Conservation (phyloP, 2,329 filamentous ascomycete species). For the Stagonosporopsis cucurbitacearum region DNA sequence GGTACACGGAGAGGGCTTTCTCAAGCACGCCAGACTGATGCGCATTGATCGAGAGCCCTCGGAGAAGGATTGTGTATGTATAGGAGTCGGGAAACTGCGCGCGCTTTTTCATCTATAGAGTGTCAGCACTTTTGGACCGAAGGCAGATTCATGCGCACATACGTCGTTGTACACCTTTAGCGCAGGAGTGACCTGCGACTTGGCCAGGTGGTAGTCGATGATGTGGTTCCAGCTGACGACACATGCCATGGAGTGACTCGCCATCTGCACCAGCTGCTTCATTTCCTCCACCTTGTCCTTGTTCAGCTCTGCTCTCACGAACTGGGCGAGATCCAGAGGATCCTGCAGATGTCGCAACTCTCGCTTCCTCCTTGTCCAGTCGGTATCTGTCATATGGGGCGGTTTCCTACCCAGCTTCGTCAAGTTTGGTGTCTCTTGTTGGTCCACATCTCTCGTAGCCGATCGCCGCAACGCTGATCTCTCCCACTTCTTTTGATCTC, state of each 20-base stretch:
- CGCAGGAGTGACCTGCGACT: slow-evolving; percentile 67
- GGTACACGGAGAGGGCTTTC: slow-evolving; percentile 77
- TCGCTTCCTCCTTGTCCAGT: slow-evolving; percentile 53
- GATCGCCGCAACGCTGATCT: slow-evolving; percentile 25
- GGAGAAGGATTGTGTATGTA: slow-evolving; percentile 85
- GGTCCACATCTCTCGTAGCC: slow-evolving; percentile 5
- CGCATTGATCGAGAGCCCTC: slow-evolving; percentile 70
- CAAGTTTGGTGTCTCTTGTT: slow-evolving; percentile 25
- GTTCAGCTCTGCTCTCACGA: slow-evolving; percentile 67
- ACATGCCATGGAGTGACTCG: slow-evolving; percentile 69
- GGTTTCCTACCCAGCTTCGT: slow-evolving; percentile 38
- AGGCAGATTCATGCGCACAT: slow-evolving; percentile 26
- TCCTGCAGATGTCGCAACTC: slow-evolving; percentile 72
- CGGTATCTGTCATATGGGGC: slow-evolving; percentile 28
- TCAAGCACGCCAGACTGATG: slow-evolving; percentile 66
- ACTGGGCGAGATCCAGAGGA: slow-evolving; percentile 73
- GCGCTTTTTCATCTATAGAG: slow-evolving; percentile 86
- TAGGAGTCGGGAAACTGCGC: slow-evolving; percentile 78
- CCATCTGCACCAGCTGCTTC: slow-evolving; percentile 69
- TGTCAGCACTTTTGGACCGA: slow-evolving; percentile 20
- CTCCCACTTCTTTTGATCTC: slow-evolving; percentile 33
- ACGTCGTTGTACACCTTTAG: slow-evolving; percentile 90
- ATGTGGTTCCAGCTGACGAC: slow-evolving; percentile 88
- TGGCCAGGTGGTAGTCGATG: slow-evolving; percentile 72
- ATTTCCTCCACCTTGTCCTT: slow-evolving; percentile 71